Conservation (phyloP, 2,329 filamentous ascomycete species). For the Emmonsiellopsis sp. region DNA sequence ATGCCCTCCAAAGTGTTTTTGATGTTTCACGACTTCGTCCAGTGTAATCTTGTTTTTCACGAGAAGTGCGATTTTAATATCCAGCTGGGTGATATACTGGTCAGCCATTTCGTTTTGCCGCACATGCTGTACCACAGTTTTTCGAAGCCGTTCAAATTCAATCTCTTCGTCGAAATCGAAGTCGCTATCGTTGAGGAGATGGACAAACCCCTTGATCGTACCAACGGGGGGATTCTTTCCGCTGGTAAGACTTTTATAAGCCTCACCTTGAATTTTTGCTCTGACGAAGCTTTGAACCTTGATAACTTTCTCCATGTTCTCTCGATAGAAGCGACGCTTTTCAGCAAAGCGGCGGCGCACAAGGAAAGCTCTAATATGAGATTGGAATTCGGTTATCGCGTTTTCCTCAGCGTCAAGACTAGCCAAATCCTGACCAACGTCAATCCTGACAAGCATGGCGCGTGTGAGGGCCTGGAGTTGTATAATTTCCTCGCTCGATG, state of each 20-base stretch:
- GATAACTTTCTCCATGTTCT: conserved; percentile 98
- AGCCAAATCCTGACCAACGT: conserved; percentile 63
- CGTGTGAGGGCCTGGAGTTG: conserved; percentile 67
- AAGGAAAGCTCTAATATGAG: conserved; percentile 62
- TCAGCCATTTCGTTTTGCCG: conserved; percentile 94
- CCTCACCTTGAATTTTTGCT: conserved; percentile 90
- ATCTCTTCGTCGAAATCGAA: conserved; percentile 99
- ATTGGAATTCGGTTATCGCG: conserved; percentile 64
- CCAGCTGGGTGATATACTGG: conserved; percentile 95
- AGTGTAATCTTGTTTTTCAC: conserved; percentile 99
- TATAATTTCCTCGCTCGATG: conserved; percentile 57
- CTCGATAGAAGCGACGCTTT: conserved; percentile 79
- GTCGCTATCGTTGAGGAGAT: conserved; percentile 93
- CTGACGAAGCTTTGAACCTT: conserved; percentile 97
- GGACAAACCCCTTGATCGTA: conserved; percentile 96
- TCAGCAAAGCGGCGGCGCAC: conserved; percentile 69
- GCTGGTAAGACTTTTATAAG: conserved; percentile 91
- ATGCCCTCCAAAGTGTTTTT: conserved; percentile 89
- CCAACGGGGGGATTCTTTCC: conserved; percentile 96
- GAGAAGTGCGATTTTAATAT: conserved; percentile 95
- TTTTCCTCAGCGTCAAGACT: conserved; percentile 78
- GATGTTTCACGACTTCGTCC: conserved; percentile 93
- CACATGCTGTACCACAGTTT: conserved; percentile 94
- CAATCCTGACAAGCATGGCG: conserved; percentile 67
- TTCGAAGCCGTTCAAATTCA: conserved; percentile 88